These are phyloP conservation scores for Microascus cirrosus DNA, from an alignment of 2,329 filamentous ascomycete genomes.

Conservation along the genomic window DNA sequence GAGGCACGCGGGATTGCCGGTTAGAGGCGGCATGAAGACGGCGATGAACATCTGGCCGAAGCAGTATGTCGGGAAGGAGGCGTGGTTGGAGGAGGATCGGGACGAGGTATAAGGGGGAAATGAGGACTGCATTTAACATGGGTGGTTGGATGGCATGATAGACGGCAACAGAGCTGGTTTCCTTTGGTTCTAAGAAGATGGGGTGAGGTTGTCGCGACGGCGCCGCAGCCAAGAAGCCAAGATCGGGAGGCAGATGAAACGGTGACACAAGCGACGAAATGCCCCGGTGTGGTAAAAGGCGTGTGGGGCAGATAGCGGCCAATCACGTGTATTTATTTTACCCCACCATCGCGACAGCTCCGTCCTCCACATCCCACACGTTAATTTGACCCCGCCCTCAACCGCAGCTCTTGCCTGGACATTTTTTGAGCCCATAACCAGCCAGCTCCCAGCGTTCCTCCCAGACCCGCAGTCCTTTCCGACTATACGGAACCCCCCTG, in stretches of 20 bases:
- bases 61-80: neutral
- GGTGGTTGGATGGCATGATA: neutral
- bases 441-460: neutral
- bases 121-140: neutral
- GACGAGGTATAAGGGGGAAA: neutral
- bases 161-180: neutral
- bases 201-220: neutral
- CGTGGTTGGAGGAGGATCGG: neutral
- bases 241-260: neutral
- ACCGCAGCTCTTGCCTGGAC: neutral
- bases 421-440: neutral
- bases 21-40: constrained; percentile 27
- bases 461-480: neutral
- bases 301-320: neutral
- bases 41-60: constrained; percentile 33
- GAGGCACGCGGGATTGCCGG: constrained; percentile 28
- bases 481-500: neutral
- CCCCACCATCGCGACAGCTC: neutral
- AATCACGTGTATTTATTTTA: neutral
- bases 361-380: neutral
- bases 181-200: neutral
- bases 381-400: neutral
- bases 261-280: neutral
- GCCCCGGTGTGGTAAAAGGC: neutral
- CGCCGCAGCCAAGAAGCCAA: neutral